Evolutionary conservation across 345 rosid genomes (phyloP), one percentile per base, ranked within the genome.

Genomic region (Erysimum cheiranthoides): DNA sequence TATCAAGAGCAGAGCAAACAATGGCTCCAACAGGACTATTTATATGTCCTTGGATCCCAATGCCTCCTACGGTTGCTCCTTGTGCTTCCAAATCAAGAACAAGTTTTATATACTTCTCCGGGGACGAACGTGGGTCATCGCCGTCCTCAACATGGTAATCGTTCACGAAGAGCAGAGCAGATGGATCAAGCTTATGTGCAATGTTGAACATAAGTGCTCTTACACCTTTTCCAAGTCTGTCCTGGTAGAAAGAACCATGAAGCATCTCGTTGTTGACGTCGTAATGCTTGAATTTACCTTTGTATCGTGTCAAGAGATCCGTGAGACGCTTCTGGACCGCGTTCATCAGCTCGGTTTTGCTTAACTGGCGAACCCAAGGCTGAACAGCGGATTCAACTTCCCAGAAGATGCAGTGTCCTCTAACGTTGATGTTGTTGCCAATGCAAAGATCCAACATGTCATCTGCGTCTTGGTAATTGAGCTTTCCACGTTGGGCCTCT

Each of bases 61-160:
- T 82, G 6, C 86, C 90, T 65, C 83, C 87, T 16, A 83, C 61
- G 3, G 79, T 43, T 17, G 87, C 88, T 74, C 92, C 97, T 74
- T 90, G 89, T 32, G 79, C 88, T 72, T 91, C 92, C 77, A 93
- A 77, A 76, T 83, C 82, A 50, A 86, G 86, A 69, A 90, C 83
- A 8, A 80, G 90, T 45, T 80, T 77, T 16, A 84, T 83, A 67
- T 91, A 93, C 84, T 82, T 90, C 28, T 88, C 94, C 0, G 97
- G 93, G 2, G 85, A 80, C 34, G 98, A 91, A 52, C 86, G 81
- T 45, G 86, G 14, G 70, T 93, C 98, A 49, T 78, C 67, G 0
- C 97, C 96, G 42, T 91, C 97, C 69, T 88, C 98, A 30, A 91
- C 73, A 68, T 93, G 97, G 65, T 88, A 93, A 80, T 93, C 98